Conservation (phyloP, 495 filamentous ascomycete species). For the Podospora anserina region DNA sequence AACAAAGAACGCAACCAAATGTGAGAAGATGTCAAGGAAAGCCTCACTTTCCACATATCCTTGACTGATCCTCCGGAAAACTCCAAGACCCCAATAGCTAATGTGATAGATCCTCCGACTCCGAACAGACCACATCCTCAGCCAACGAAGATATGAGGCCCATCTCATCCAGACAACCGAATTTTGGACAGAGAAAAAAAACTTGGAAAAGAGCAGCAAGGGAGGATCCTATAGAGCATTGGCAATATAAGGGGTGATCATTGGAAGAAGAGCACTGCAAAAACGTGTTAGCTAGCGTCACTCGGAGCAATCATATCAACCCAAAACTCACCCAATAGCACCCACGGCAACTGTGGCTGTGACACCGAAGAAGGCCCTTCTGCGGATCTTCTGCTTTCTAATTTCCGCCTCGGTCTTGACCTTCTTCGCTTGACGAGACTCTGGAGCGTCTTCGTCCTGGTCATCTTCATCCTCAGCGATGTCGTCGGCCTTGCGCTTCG, state of each 20-base stretch:
- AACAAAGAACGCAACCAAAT: conserved; percentile 1
- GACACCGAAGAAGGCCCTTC: conserved; percentile 77
- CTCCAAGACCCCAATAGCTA: conserved; percentile 9
- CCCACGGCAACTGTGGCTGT: conserved; percentile 65
- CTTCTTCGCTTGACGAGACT: conserved; percentile 64
- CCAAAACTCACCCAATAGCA: conserved; percentile 75
- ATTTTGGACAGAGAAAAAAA: conserved; percentile 1
- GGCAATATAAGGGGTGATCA: conserved; percentile 56
- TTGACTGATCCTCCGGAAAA: conserved; percentile 12
- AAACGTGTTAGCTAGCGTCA: conserved; percentile 11
- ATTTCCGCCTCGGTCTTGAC: conserved; percentile 71
- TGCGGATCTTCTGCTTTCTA: conserved; percentile 77
- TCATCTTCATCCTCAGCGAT: conserved; percentile 48
- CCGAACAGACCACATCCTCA: not conserved
- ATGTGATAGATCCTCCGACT: not conserved
- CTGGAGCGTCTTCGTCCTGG: conserved; percentile 50
- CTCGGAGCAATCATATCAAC: not conserved
- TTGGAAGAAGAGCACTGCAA: conserved; percentile 39
- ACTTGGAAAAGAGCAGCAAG: not conserved
- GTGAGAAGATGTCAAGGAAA: conserved; percentile 4
- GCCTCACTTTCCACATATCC: not conserved
- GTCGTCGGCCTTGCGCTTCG: conserved; percentile 83
- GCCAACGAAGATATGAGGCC: not conserved
- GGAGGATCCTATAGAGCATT: conserved; percentile 37
- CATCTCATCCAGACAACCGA: not conserved